Percentiles rank a stretch among this genome's conserved stretches.
These are phyloP conservation scores for Brettanomyces naardenensis DNA, from an alignment of 805 yeast species.

Conservation along the genomic window DNA sequence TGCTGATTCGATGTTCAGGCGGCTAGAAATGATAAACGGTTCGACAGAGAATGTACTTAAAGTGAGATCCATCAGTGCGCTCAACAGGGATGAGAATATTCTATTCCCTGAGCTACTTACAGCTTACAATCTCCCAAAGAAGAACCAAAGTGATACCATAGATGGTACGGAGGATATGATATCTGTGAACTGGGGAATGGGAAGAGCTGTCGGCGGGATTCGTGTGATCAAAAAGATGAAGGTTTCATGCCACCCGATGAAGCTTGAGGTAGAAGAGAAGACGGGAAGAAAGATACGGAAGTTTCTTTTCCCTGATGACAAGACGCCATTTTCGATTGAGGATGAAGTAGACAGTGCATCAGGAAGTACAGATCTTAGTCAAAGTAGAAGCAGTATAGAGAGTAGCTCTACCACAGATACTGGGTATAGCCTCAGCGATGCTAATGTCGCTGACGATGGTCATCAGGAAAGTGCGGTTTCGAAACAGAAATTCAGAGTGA, in stretches of 20 bases:
- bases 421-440: too few species aligned
- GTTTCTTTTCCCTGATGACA: constrained; percentile 56
- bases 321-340: neutral
- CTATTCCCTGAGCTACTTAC: constrained; percentile 66
- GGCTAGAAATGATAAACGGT: constrained; percentile 59
- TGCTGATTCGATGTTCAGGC: constrained; percentile 49
- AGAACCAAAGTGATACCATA: constrained; percentile 5
- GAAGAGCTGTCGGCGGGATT: constrained; percentile 85
- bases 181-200: constrained; percentile 64
- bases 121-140: constrained; percentile 27
- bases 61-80: constrained; percentile 58
- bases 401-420: neutral
- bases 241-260: constrained; percentile 55
- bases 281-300: constrained; percentile 55
- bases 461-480: neutral
- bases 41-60: constrained; percentile 55
- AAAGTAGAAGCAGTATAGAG: neutral
- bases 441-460: too few species aligned
- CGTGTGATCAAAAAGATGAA: constrained; percentile 64
- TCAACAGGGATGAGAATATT: constrained; percentile 51
- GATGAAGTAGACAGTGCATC: neutral
- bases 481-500: constrained; percentile 1
- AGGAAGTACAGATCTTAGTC: neutral
- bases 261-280: constrained; percentile 62
- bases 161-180: constrained; percentile 26